Base-by-base conservation (phyloP, 257 asterid genomes). In the Datura wrightii region DNA sequence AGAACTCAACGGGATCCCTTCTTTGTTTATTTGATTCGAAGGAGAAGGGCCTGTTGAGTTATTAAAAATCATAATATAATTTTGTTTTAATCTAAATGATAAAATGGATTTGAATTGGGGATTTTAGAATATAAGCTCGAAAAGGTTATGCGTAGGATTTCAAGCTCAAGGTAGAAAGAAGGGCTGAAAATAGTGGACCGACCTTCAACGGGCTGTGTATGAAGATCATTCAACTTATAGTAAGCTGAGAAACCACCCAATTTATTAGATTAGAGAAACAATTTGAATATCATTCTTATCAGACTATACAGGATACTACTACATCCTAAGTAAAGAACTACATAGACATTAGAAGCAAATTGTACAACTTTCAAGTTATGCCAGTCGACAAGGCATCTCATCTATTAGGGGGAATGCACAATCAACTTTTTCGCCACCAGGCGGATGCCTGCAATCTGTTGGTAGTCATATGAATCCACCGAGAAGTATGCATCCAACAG, bases 371-470 rank as follows among this genome's bases (percentile, higher is more conserved):
- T 24, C 48, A 74, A 7, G 14, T 74, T 50, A 74, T 74, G 10
- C 39, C 1, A 5, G 37, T 74, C 13, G 37, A 76, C 56, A 31
- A 24, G 60, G 50, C 70, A 37, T 24, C 59, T 82, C 48, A 37
- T 76, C 72, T 7, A 81, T 88, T 87, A 89, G 83, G 85, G 85
- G 55, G 92, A 80, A 84, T 86, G 94, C 74, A 97, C 52, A 15
- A 93, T 71, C 88, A 97, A 87, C 88, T 90, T 94, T 85, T 90
- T 94, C 1, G 97, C 97, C 79, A 95, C 97, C 85, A 94, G 87
- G 10, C 98, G 91, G 79, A 97, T 87, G 56, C 99, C 99, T 24
- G 99, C 95, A 84, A 80, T 87, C 88, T 91, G 97, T 86, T 86
- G 93, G 86, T 87, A 97, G 90, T 97, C 99, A 59, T 94, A 97